phyloP scores from a whole-genome alignment of 805 yeast species.

The Blastobotrys chiropterorum region DNA sequence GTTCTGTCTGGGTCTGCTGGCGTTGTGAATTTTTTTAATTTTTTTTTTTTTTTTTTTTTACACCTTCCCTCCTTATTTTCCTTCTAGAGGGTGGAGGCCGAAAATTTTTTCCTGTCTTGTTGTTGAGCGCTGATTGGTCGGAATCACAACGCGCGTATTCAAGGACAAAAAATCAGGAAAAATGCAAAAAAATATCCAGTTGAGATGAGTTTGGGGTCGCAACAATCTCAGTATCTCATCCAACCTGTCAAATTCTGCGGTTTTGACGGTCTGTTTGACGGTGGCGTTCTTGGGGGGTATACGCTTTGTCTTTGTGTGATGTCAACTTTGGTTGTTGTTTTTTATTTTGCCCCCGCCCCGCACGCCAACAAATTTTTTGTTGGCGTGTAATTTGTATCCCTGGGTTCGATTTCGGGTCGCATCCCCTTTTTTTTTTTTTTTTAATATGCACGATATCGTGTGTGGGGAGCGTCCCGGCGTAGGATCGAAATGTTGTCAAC shows the following conservation, averaged over 20 bases:
- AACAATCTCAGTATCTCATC: background rate
- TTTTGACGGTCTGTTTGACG: background rate
- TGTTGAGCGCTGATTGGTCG: background rate
- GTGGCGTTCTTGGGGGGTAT: background rate
- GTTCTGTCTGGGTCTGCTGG: too few species aligned
- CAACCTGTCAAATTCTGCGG: background rate
- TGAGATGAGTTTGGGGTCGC: background rate
- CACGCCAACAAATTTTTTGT: background rate
- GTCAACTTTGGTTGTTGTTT: background rate
- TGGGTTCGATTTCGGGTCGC: background rate
- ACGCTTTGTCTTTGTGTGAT: background rate
- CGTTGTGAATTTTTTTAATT: too few species aligned
- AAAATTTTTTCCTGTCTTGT: background rate
- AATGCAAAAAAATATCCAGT: background rate
- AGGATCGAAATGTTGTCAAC: too few species aligned
- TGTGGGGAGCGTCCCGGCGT: too few species aligned
- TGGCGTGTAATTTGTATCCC: background rate
- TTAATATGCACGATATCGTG: background rate
- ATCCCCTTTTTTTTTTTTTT: background rate
- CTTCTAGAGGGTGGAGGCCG: background rate
- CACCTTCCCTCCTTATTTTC: background rate
- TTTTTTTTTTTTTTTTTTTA: background rate
- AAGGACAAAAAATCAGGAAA: background rate
- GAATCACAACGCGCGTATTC: background rate
- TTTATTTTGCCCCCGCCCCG: background rate